Conservation (phyloP, 176 grass and related monocot species). For the Secale cereale region DNA sequence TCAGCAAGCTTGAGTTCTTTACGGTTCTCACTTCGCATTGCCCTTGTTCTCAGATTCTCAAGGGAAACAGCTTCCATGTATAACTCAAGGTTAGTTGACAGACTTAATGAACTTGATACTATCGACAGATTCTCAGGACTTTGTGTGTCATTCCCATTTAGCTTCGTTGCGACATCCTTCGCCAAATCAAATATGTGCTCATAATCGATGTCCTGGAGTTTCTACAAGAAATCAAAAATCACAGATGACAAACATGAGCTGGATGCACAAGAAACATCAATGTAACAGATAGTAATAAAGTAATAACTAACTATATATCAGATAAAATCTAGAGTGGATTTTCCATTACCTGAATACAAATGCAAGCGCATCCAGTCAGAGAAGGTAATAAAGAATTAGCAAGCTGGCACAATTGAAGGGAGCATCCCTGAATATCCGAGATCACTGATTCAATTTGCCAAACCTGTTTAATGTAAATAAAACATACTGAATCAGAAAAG, state of each 20-base stretch:
- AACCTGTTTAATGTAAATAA: slow-evolving; percentile 53
- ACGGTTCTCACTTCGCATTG: slow-evolving; percentile 47
- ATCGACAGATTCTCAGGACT: slow-evolving; percentile 50
- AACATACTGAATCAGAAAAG: slow-evolving; percentile 33
- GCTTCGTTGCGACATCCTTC: slow-evolving; percentile 47
- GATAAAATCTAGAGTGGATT: slow-evolving; percentile 2
- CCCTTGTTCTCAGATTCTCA: slow-evolving; percentile 69
- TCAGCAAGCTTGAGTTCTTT: slow-evolving; percentile 56
- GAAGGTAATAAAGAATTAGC: slow-evolving; percentile 54
- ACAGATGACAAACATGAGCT: slow-evolving; percentile 5
- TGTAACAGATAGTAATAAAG: neutral
- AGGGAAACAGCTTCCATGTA: slow-evolving; percentile 89
- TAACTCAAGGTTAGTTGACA: slow-evolving; percentile 91
- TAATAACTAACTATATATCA: slow-evolving; percentile 8
- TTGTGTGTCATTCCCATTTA: slow-evolving; percentile 26
- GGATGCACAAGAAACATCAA: neutral
- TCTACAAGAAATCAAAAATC: slow-evolving; percentile 38
- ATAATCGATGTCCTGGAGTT: slow-evolving; percentile 59
- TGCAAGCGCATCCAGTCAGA: slow-evolving; percentile 40
- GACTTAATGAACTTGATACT: slow-evolving; percentile 55
- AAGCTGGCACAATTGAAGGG: slow-evolving; percentile 67
- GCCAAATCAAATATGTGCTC: slow-evolving; percentile 55
- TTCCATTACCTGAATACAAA: slow-evolving; percentile 79
- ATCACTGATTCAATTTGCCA: slow-evolving; percentile 74
- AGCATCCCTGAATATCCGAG: slow-evolving; percentile 63